These are phyloP conservation scores for Solanum sitiens DNA, from an alignment of 257 asterid genomes.

Conservation along the genomic window DNA sequence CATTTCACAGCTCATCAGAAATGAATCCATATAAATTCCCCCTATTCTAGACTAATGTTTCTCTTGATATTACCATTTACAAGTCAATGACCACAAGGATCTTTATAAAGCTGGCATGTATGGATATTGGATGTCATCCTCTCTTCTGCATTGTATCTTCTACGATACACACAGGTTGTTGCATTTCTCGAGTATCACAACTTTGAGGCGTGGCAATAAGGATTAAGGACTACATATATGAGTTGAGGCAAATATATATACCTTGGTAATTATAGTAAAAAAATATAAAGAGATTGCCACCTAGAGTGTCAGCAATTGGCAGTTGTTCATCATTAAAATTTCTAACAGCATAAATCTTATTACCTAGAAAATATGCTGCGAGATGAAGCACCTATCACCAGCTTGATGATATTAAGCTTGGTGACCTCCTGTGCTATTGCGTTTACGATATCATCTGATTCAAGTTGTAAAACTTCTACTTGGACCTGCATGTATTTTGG, in stretches of 20 bases:
- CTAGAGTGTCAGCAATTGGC: background rate
- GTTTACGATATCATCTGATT: constrained; percentile 56
- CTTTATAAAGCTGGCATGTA: background rate
- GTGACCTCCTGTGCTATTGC: constrained; percentile 39
- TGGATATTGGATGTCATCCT: background rate
- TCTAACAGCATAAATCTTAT: background rate
- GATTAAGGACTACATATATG: background rate
- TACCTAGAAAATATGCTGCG: constrained; percentile 70
- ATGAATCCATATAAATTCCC: background rate
- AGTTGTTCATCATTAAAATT: background rate
- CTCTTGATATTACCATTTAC: background rate
- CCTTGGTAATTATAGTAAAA: background rate
- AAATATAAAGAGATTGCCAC: background rate
- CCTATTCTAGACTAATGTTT: background rate
- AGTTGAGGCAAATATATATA: background rate
- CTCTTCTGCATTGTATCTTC: background rate
- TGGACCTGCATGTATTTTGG: constrained; percentile 41
- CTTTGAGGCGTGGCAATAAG: background rate
- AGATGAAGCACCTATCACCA: constrained; percentile 71
- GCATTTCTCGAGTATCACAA: background rate
- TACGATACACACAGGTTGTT: background rate
- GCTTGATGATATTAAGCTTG: constrained; percentile 33
- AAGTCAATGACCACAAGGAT: background rate
- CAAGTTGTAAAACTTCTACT: constrained; percentile 60
- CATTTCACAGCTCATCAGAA: background rate